phyloP scores from a whole-genome alignment of 768 basidiomycete genomes.

The Mycena alexandri region DNA sequence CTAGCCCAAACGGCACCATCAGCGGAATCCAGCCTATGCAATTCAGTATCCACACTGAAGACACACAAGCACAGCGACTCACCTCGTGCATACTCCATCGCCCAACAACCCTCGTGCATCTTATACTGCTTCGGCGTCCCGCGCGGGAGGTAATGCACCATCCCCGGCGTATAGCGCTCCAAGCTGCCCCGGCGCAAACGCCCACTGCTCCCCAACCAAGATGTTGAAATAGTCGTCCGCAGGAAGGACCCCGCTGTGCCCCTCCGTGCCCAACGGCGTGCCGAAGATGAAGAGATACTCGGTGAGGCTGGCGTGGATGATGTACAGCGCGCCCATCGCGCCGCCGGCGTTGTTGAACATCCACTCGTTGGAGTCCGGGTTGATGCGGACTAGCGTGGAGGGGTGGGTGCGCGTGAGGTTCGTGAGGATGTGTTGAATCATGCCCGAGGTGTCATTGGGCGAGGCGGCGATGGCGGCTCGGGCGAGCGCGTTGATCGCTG shows the following conservation, averaged over 20 bases:
- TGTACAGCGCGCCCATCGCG: constrained; percentile 98
- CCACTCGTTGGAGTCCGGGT: constrained; percentile 84
- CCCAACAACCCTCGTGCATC: constrained; percentile 96
- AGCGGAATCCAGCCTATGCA: constrained; percentile 92
- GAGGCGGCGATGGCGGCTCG: constrained; percentile 72
- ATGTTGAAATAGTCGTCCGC: constrained; percentile 99
- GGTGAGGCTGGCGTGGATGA: constrained; percentile 96
- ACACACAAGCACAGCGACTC: constrained; percentile 40
- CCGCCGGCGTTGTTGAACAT: constrained; percentile 98
- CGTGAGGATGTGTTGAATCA: constrained; percentile 85
- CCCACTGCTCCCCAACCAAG: constrained; percentile 94
- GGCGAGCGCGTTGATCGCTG: constrained; percentile 76
- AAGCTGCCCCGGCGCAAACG: constrained; percentile 87
- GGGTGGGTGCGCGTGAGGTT: constrained; percentile 85
- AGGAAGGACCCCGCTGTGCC: constrained; percentile 92
- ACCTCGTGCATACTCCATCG: constrained; percentile 95
- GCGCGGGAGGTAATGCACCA: constrained; percentile 84
- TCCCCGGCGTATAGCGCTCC: constrained; percentile 89
- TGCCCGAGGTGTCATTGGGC: constrained; percentile 69
- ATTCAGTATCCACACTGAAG: neutral
- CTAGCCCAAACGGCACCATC: constrained; percentile 95
- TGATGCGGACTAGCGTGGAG: constrained; percentile 63
- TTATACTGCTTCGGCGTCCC: constrained; percentile 96
- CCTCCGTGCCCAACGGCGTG: constrained; percentile 96
- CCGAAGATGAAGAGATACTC: constrained; percentile 98